Conservation (phyloP, 2,329 filamentous ascomycete genomes). For the Cordyceps cateniannulata region DNA sequence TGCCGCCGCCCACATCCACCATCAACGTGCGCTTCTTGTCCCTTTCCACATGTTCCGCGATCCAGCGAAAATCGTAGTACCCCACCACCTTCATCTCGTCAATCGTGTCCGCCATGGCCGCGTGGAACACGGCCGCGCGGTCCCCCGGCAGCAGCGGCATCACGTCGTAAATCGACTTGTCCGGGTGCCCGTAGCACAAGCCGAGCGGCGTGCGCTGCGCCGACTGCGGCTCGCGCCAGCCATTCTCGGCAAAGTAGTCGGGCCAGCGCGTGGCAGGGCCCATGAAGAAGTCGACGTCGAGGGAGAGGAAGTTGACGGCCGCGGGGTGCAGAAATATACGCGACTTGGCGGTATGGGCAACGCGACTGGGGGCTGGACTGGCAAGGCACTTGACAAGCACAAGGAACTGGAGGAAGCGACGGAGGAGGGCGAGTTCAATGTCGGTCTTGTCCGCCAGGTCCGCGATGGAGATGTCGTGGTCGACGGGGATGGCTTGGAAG, state of each 20-base stretch:
- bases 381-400: conserved; percentile 9
- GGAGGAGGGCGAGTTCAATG: conserved; percentile 23
- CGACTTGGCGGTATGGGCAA: neutral
- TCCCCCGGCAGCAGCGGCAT: conserved; percentile 18
- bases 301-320: neutral
- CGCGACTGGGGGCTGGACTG: neutral
- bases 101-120: conserved; percentile 22
- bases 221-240: conserved; percentile 23
- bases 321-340: neutral
- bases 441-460: conserved; percentile 23
- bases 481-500: conserved; percentile 25
- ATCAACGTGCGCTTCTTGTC: conserved; percentile 18
- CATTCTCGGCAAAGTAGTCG: conserved; percentile 26
- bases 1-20: conserved; percentile 29
- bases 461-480: conserved; percentile 20
- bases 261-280: conserved; percentile 12
- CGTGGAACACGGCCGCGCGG: conserved; percentile 22
- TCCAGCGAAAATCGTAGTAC: conserved; percentile 27
- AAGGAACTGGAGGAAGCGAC: neutral
- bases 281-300: conserved; percentile 2
- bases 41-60: conserved; percentile 11
- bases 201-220: conserved; percentile 21
- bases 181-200: conserved; percentile 23
- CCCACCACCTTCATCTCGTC: conserved; percentile 20
- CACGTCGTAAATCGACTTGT: conserved; percentile 27